Base-by-base conservation (phyloP, 208 protist species). In the Wallacemonas rigidus region DNA sequence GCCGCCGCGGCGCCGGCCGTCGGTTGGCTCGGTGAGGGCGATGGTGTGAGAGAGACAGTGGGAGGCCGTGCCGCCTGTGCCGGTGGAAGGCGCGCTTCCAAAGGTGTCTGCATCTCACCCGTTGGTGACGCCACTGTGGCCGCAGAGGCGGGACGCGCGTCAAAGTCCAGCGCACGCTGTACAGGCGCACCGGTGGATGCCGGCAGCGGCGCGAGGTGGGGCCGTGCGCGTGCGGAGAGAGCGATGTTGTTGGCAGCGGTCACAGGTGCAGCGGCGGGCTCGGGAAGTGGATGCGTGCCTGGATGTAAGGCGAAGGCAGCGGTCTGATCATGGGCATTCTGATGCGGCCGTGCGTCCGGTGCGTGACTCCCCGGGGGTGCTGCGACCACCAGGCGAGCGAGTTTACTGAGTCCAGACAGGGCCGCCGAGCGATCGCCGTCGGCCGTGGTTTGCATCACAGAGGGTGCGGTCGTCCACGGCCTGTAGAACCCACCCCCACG, bases 11-110 rank as follows among this genome's bases (percentile, higher is more conserved):
- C 26, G 26, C 26, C 26, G 26, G 26, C 26, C 26, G 26, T 26
- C 26, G 60, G 60, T 17, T 65, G 53, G n/a, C 6, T 50, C n/a
- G 60, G 60, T n/a, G 60, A 51, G 14, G 60, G 60, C 14, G 60
- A 65, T 5, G 53, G 53, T n/a, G 53, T 26, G 26, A 26, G 26
- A 0, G 26, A 26, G 26, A 26, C 26, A 26, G 26, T 26, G 26
- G 26, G 26, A 26, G 26, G 26, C 26, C 26, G 26, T 26, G 26
- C 26, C 26, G 26, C 26, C 26, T 26, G 26, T 26, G 26, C 26
- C 26, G 0, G 26, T 26, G 26, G 26, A 0, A 26, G 26, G 26
- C 26, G 26, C 26, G 26, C 26, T 26, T 26, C 26, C 26, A 26
- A 26, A 50, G 45, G 8, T 12, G 6, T 50, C 8, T 50, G 45